Evolutionary conservation across 2,329 filamentous ascomycete species (phyloP).

Genomic region (Mariannaea elegans): DNA sequence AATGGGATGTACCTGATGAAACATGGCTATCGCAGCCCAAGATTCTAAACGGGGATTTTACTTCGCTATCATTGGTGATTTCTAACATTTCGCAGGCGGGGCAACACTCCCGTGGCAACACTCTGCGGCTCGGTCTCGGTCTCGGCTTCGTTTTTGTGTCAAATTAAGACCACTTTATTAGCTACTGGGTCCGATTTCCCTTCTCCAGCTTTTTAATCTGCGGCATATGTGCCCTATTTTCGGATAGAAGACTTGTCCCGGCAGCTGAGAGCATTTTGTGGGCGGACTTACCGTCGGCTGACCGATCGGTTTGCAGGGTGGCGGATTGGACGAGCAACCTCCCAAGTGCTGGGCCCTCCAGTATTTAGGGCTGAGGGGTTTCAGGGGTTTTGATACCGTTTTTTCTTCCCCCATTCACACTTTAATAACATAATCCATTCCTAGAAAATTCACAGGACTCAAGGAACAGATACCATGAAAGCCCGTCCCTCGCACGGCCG

Average conservation of each 20-base stretch:
- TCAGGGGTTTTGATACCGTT: too few species aligned
- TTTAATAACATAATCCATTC: too few species aligned
- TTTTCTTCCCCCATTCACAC: too few species aligned
- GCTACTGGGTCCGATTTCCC: neutral
- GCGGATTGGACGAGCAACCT: neutral
- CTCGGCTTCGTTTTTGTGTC: neutral
- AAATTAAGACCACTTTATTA: neutral
- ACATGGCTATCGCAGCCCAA: too few species aligned
- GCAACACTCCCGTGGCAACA: neutral
- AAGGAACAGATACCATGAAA: too few species aligned
- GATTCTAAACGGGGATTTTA: too few species aligned
- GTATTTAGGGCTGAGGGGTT: too few species aligned
- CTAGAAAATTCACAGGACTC: too few species aligned
- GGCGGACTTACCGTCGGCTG: neutral
- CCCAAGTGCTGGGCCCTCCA: neutral
- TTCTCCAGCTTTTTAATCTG: neutral
- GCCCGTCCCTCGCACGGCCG: too few species aligned
- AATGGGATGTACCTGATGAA: too few species aligned
- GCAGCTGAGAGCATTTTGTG: neutral
- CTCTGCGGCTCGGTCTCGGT: slow-evolving; percentile 8
- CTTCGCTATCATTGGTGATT: neutral
- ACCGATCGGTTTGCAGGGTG: neutral
- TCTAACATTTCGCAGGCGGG: neutral
- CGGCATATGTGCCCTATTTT: neutral
- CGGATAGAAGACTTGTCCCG: neutral